phyloP scores from a whole-genome alignment of 2,329 filamentous ascomycete genomes.

The Tolypocladium capitatum region DNA sequence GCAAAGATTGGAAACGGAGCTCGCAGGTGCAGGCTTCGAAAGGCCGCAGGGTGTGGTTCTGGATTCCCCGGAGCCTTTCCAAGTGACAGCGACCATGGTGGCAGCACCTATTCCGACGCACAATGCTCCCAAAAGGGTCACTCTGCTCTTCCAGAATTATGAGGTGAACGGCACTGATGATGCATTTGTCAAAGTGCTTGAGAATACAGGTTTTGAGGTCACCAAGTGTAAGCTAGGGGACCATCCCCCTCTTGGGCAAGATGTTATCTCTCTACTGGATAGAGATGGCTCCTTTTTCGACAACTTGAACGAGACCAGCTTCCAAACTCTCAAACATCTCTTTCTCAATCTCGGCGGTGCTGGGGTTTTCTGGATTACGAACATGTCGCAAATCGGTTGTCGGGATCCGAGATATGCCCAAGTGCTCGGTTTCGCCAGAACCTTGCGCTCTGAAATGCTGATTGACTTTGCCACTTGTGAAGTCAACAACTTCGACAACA shows the following conservation, averaged over 20 bases:
- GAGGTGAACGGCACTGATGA: constrained; percentile 3
- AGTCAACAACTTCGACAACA: constrained; percentile 3
- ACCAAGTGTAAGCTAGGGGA: neutral
- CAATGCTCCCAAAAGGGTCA: too few relatives aligned
- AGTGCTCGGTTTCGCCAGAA: constrained; percentile 12
- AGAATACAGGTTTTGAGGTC: neutral
- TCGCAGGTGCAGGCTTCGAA: constrained; percentile 11
- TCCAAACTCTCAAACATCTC: too few relatives aligned
- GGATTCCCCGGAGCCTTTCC: too few relatives aligned
- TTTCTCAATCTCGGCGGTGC: neutral
- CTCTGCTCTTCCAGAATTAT: too few relatives aligned
- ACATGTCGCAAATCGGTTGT: constrained; percentile 11
- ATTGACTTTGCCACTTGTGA: constrained; percentile 15
- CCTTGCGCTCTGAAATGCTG: constrained; percentile 13
- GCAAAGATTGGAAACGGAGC: constrained; percentile 11
- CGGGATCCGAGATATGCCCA: constrained; percentile 13
- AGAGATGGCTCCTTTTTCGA: constrained; percentile 4
- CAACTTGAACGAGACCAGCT: neutral
- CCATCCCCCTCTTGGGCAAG: neutral
- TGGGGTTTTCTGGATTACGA: constrained; percentile 16
- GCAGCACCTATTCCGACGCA: too few relatives aligned
- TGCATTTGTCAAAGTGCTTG: neutral
- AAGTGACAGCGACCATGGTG: too few relatives aligned
- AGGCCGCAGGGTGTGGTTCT: too few relatives aligned
- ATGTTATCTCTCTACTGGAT: constrained; percentile 4